These are phyloP conservation scores for Phalaenopsis equestris DNA, from an alignment of 106 monocot genomes.

Conservation along the genomic window DNA sequence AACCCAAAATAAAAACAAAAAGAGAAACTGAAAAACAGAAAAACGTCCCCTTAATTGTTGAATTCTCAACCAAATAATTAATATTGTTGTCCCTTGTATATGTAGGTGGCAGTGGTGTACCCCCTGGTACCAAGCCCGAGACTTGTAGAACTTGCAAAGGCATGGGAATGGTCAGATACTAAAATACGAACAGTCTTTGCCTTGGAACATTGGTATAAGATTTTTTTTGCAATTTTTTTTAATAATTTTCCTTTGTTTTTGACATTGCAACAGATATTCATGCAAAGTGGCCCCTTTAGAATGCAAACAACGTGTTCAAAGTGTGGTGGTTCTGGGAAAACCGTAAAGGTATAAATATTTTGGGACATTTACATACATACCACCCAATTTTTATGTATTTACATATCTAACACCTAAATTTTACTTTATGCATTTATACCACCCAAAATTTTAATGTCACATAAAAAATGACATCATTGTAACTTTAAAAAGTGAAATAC, in stretches of 20 bases:
- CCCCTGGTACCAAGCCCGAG: conserved; percentile 91
- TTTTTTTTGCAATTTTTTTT: neutral
- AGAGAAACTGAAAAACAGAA: no score
- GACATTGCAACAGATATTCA: conserved; percentile 36
- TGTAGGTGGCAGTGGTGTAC: conserved; percentile 82
- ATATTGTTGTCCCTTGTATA: neutral
- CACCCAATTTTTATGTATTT: no score
- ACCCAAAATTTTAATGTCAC: no score
- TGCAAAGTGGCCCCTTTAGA: conserved; percentile 80
- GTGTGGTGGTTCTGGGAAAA: conserved; percentile 80
- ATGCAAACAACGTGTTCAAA: conserved; percentile 62
- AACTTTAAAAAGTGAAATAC: no score
- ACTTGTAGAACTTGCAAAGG: conserved; percentile 80
- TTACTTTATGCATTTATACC: no score
- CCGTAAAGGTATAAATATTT: conserved; percentile 50
- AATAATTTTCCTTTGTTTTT: neutral
- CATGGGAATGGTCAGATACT: conserved; percentile 62
- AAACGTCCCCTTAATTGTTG: neutral
- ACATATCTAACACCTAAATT: no score
- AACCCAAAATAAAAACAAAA: no score
- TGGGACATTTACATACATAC: no score
- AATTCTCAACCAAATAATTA: neutral
- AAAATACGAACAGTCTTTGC: neutral
- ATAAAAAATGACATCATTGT: no score
- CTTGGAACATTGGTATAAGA: neutral